These are phyloP conservation scores for Gleditsia sinensis DNA, from an alignment of 306 rosid genomes.

Conservation along the genomic window DNA sequence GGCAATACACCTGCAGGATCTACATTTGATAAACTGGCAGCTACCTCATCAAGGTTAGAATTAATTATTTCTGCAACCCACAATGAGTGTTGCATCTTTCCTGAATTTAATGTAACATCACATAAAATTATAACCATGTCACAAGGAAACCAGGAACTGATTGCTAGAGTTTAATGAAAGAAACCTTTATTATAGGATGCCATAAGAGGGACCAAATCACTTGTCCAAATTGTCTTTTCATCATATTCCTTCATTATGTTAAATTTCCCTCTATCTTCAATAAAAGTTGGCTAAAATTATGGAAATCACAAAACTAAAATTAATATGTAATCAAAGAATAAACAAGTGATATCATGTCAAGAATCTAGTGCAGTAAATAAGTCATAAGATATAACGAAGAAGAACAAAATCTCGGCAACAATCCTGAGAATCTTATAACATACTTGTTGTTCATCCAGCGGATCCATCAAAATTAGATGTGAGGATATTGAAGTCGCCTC, in stretches of 20 bases:
- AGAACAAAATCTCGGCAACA: constrained; percentile 26
- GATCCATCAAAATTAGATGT: constrained; percentile 87
- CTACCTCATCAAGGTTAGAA: constrained; percentile 60
- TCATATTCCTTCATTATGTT: constrained; percentile 90
- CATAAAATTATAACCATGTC: constrained; percentile 32
- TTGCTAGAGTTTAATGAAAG: constrained; percentile 24
- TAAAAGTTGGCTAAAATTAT: constrained; percentile 58
- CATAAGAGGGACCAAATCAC: constrained; percentile 89
- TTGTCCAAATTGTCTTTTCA: constrained; percentile 97
- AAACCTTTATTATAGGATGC: constrained; percentile 92
- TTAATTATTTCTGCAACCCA: constrained; percentile 81
- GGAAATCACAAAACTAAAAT: not conserved
- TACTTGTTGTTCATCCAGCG: constrained; percentile 80
- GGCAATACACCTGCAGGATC: constrained; percentile 68
- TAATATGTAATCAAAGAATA: constrained; percentile 9
- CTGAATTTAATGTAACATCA: constrained; percentile 53
- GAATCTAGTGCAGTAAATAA: constrained; percentile 22
- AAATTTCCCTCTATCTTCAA: constrained; percentile 88
- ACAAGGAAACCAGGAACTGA: constrained; percentile 28
- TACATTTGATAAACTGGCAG: constrained; percentile 47
- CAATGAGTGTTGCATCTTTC: constrained; percentile 94
- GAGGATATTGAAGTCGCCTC: constrained; percentile 64
- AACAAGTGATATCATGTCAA: constrained; percentile 10
- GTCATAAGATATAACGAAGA: constrained; percentile 22
- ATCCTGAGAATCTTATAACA: constrained; percentile 24